Conservation (phyloP, 306 rosid species). For the Psophocarpus tetragonolobus region DNA sequence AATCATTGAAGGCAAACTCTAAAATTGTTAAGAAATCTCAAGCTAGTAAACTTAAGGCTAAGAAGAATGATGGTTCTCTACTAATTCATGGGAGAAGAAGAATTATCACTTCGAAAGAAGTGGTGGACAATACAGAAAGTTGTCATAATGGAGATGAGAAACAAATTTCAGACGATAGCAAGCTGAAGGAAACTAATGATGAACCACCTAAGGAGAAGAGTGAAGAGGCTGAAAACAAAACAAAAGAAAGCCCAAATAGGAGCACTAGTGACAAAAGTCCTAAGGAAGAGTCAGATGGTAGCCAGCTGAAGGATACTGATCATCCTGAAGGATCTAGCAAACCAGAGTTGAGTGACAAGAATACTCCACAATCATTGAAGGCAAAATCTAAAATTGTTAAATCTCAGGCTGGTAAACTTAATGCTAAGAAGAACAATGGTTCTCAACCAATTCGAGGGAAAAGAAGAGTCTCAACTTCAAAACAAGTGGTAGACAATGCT, state of each 20-base stretch:
- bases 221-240: slow-evolving; percentile 25
- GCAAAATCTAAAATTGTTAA: slow-evolving; percentile 53
- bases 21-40: slow-evolving; percentile 56
- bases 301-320: slow-evolving; percentile 34
- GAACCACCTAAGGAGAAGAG: slow-evolving; percentile 41
- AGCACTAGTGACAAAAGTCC: slow-evolving; percentile 28
- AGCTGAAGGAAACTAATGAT: slow-evolving; percentile 15
- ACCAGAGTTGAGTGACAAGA: slow-evolving; percentile 48
- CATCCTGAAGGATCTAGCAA: slow-evolving; percentile 36
- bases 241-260: slow-evolving; percentile 38
- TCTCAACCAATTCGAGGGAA: slow-evolving; percentile 27
- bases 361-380: slow-evolving; percentile 48
- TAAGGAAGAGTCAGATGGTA: slow-evolving; percentile 3
- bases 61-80: slow-evolving; percentile 19
- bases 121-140: slow-evolving; percentile 37
- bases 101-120: not conserved
- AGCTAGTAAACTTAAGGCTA: slow-evolving; percentile 32
- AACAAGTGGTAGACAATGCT: slow-evolving; percentile 22
- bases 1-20: slow-evolving; percentile 53
- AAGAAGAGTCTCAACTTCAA: slow-evolving; percentile 34
- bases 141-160: slow-evolving; percentile 36
- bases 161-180: slow-evolving; percentile 23
- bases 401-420: slow-evolving; percentile 38
- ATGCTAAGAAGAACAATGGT: slow-evolving; percentile 23
- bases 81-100: not conserved